These are phyloP conservation scores for Coemansia sp. DNA, from an alignment of 192 early-diverging fungal species.

Conservation along the genomic window DNA sequence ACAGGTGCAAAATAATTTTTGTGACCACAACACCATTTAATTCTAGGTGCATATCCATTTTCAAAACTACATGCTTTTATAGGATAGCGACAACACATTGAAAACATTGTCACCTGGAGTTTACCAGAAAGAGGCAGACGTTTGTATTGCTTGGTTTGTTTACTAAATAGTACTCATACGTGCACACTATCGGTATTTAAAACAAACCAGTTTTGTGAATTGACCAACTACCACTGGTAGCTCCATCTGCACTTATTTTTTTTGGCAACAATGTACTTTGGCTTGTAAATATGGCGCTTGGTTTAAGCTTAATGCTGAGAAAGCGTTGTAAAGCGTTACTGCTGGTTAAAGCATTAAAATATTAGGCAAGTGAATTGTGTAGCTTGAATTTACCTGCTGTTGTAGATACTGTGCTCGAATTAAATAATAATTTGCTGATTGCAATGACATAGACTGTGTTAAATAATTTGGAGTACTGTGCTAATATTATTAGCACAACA, in stretches of 20 bases:
- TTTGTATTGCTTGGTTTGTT: not conserved
- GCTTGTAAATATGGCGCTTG: not conserved
- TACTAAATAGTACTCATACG: not conserved
- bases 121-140: not conserved
- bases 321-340: not conserved
- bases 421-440: not conserved
- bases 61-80: not conserved
- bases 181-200: not conserved
- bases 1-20: slow-evolving; percentile 1
- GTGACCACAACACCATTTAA: not conserved
- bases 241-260: not conserved
- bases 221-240: not conserved
- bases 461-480: not conserved
- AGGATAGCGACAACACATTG: not conserved
- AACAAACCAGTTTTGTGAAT: not conserved
- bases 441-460: not conserved
- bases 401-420: not conserved
- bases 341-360: not conserved
- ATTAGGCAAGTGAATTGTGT: not conserved
- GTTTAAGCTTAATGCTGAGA: not conserved
- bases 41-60: slow-evolving; percentile 19
- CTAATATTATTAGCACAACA: not conserved
- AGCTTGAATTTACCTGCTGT: not conserved
- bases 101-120: not conserved
- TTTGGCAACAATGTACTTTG: not conserved